A percentile compares a stretch with the other conserved stretches of the same genome.
These are phyloP conservation scores for Rhodotorula toruloides DNA, from an alignment of 768 basidiomycete species.

Conservation along the genomic window DNA sequence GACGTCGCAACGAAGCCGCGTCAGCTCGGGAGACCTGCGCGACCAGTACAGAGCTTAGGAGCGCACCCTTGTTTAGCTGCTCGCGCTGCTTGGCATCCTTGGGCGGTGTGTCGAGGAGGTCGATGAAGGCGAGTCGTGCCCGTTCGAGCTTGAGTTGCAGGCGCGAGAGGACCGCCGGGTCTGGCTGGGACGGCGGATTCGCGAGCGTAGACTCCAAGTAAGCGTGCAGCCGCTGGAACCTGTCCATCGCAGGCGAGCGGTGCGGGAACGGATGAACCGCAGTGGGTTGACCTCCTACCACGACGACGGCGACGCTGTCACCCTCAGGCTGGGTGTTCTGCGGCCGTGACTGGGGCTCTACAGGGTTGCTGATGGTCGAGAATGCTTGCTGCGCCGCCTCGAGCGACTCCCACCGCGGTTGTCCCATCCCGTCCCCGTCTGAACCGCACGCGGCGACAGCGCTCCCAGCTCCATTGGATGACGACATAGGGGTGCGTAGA, in stretches of 20 bases:
- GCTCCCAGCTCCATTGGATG: no score
- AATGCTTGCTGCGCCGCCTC: no score
- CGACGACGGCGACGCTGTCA: no score
- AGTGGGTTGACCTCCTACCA: not conserved
- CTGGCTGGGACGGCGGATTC: slow-evolving; percentile 9
- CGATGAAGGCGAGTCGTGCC: slow-evolving; percentile 32
- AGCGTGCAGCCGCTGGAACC: slow-evolving; percentile 24
- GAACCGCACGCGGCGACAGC: no score
- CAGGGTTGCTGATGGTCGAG: no score
- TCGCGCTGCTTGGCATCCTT: slow-evolving; percentile 38
- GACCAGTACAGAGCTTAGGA: rapidly evolving
- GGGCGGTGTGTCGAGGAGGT: slow-evolving; percentile 38
- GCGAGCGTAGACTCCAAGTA: slow-evolving; percentile 22
- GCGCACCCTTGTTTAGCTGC: slow-evolving; percentile 41
- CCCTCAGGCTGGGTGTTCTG: no score
- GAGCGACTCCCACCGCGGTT: no score
- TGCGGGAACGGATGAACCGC: not conserved
- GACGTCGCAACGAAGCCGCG: not conserved
- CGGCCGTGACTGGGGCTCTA: no score
- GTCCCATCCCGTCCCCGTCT: no score
- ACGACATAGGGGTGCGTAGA: no score
- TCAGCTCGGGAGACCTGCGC: not conserved
- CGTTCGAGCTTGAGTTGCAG: slow-evolving; percentile 40
- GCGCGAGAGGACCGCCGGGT: slow-evolving; percentile 10
- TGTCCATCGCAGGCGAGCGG: slow-evolving; percentile 13